phyloP scores from a whole-genome alignment of 2,329 filamentous ascomycete species.

The Pezicula rhizophila region DNA sequence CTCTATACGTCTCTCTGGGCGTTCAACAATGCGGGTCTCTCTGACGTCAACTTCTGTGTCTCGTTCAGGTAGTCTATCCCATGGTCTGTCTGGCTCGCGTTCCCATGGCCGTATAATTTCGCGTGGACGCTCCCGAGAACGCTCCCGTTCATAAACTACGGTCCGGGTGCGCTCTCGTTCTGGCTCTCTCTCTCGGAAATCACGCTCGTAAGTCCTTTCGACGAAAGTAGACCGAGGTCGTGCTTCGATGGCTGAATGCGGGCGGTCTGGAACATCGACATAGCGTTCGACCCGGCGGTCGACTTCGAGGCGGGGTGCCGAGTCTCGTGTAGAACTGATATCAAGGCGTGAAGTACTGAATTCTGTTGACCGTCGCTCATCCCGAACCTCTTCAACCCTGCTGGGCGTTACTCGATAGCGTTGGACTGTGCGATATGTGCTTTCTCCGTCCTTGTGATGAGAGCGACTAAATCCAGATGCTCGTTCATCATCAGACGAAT shows the following conservation, averaged over 20 bases:
- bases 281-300: constrained; percentile 24
- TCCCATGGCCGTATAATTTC: constrained; percentile 29
- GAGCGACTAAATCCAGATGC: constrained; percentile 15
- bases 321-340: constrained; percentile 12
- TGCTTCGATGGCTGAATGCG: constrained; percentile 21
- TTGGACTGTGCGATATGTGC: constrained; percentile 25
- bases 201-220: constrained; percentile 17
- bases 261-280: constrained; percentile 18
- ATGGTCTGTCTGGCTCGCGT: constrained; percentile 13
- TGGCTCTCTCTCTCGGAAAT: constrained; percentile 28
- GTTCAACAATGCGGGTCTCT: constrained; percentile 8
- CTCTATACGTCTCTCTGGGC: constrained; percentile 21
- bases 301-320: constrained; percentile 22
- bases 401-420: constrained; percentile 25
- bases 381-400: constrained; percentile 22
- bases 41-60: constrained; percentile 23
- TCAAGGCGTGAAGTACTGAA: constrained; percentile 16
- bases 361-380: constrained; percentile 15
- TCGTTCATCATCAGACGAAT: constrained; percentile 26
- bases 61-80: constrained; percentile 7
- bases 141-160: constrained; percentile 37
- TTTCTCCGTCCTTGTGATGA: constrained; percentile 5
- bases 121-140: constrained; percentile 33
- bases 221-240: constrained; percentile 16
- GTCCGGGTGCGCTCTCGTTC: constrained; percentile 24